These are phyloP conservation scores for Pleurostoma richardsiae DNA, from an alignment of 2,329 filamentous ascomycete species.

Conservation along the genomic window DNA sequence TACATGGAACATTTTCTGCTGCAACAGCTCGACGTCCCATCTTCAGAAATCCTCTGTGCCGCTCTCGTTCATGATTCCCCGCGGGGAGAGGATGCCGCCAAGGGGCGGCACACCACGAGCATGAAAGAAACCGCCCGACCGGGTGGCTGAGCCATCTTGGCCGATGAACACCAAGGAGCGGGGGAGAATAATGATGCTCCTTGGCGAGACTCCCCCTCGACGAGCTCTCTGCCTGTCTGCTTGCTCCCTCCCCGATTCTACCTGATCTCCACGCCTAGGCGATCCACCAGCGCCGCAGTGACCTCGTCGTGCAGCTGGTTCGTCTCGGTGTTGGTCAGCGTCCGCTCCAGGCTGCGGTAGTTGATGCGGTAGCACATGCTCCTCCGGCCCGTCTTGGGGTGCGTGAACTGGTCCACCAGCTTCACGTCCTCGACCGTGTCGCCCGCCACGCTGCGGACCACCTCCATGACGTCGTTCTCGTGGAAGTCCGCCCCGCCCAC, in stretches of 20 bases:
- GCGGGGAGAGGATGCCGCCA: too few relatives aligned
- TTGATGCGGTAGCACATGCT: constrained; percentile 92
- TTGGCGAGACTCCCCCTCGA: not conserved
- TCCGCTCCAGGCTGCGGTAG: constrained; percentile 88
- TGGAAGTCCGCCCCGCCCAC: constrained; percentile 58
- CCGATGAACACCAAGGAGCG: not conserved
- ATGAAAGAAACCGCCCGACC: too few relatives aligned
- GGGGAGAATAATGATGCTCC: not conserved
- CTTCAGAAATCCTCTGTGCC: too few relatives aligned
- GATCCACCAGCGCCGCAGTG: constrained; percentile 56
- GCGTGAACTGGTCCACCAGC: constrained; percentile 79
- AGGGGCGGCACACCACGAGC: too few relatives aligned
- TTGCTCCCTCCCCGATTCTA: constrained; percentile 22
- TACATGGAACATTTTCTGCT: too few relatives aligned
- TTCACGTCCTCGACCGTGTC: constrained; percentile 84
- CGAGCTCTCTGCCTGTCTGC: not conserved
- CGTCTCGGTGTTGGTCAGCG: constrained; percentile 76
- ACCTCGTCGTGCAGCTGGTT: constrained; percentile 73
- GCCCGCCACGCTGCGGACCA: constrained; percentile 77
- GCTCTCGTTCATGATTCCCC: too few relatives aligned
- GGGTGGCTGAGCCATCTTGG: too few relatives aligned
- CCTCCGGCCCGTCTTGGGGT: constrained; percentile 76
- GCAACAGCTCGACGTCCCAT: too few relatives aligned
- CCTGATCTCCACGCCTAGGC: constrained; percentile 75
- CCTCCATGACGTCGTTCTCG: constrained; percentile 96